Evolutionary conservation across 768 basidiomycete genomes (phyloP), one percentile per base, ranked within the genome.

Genomic region (Pleurotus pulmonarius): DNA sequence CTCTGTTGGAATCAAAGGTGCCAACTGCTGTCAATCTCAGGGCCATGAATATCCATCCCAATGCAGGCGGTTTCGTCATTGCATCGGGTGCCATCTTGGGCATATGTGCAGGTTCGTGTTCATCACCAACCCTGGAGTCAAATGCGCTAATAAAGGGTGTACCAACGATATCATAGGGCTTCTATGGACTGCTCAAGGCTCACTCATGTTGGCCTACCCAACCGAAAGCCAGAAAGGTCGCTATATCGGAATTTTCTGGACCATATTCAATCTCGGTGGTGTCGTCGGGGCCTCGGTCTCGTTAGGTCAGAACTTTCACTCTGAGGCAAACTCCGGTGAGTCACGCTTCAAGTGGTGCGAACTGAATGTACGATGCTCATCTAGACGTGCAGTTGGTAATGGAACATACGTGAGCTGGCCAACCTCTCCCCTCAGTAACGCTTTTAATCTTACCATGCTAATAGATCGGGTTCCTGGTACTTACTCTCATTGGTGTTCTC

Each of bases 141-240:
- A 91, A 11, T 15, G 90, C 90, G 13, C 59, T 90, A 47, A 88
- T 85, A 61, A 89, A 77, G 4, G 38, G 39, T 8, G 8, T 18
- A 22, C 26, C 3, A 8, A 16, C 5, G 37, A 2, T 18, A 1
- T n/a, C n/a, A n/a, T 25, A 53, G 78, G 76, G 37, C 65, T 93
- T 45, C 72, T 92, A 8, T 92, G 90, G 90, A 87, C 89, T 0
- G 88, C 90, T 1, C 90, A 92, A 63, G 91, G 90, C 16, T 85
- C 83, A n/a, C 72, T 93, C 57, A 92, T 92, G 84, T 71, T 94
- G 69, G 82, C 87, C 3, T 93, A 92, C 68, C 87, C 90, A 0
- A 90, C 87, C 0, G 90, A 92, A 66, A 65, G 69, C 47, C 82
- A 92, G 67, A 92, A 92, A 68, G 90, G 90, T 11, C 73, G 70